Base-by-base conservation (phyloP, 257 asterid genomes). In the Echites panduratus region DNA sequence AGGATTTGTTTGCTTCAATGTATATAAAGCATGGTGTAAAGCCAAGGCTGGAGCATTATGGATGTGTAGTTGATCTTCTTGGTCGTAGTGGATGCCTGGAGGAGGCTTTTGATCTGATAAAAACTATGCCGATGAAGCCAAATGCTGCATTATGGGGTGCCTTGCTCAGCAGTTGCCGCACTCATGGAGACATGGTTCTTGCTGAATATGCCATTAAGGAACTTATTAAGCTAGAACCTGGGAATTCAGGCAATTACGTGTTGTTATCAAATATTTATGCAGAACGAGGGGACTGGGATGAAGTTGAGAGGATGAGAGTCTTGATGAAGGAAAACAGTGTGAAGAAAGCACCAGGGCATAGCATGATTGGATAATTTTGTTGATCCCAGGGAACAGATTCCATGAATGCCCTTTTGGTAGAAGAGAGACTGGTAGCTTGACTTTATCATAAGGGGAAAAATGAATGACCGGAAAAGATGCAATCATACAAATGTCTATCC, bases 111-210 rank as follows among this genome's bases (percentile, higher is more conserved):
- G 74, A 78, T 57, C 75, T 85, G 68, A 75, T 82, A 27, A 56
- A 78, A 41, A 50, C 75, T 26, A 85, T 85, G 86, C 80, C 86
- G 7, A 45, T 80, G 76, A 73, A 73, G 73, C 85, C 87, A 58
- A 85, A 78, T 64, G 79, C 85, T 56, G 84, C 87, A 32, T 52
- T 82, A 62, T 85, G 85, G 86, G 89, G 89, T 45, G 82, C 89
- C 59, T 53, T 85, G 79, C 79, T 82, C 14, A 80, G 89, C 12
- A 79, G 87, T 16, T 80, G 86, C 62, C 71, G 85, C 26, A 82
- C 79, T 29, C 79, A 82, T 38, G 83, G 85, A 4, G 74, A 82
- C 26, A 73, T 69, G 73, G 86, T 78, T 59, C 80, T 78, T n/a
- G 89, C 80, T 9, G 86, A 85, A 73, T 71, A 40, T 40, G 83